Evolutionary conservation across 495 filamentous ascomycete species (phyloP).

Genomic region (Lasiosphaeris hirsuta): DNA sequence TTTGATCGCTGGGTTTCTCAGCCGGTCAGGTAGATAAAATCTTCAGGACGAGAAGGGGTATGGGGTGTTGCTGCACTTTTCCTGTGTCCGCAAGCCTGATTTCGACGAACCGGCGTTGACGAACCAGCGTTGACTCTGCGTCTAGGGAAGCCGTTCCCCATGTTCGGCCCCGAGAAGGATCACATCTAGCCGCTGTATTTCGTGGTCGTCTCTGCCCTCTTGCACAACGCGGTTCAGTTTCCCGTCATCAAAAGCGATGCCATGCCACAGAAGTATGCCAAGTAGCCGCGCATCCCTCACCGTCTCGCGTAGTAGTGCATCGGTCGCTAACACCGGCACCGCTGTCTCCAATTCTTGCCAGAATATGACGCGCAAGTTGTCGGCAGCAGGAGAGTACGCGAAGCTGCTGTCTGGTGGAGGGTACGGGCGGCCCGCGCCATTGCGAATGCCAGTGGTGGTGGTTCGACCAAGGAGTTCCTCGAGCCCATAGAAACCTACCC

Average conservation of each 20-base stretch:
- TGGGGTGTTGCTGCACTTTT: too few relatives aligned
- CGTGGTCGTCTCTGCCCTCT: conserved; percentile 5
- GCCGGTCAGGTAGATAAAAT: too few relatives aligned
- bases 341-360: conserved; percentile 40
- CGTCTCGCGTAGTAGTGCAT: conserved; percentile 20
- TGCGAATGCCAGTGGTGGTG: background rate
- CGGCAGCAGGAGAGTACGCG: conserved; percentile 41
- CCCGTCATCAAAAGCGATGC: conserved; percentile 58
- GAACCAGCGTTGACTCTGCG: background rate
- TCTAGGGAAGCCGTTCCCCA: background rate
- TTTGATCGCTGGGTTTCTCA: too few relatives aligned
- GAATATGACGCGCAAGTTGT: conserved; percentile 41
- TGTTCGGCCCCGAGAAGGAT: background rate
- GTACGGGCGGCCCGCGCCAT: conserved; percentile 18
- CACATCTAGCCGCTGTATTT: conserved; percentile 9
- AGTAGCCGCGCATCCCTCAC: conserved; percentile 44
- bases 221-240: conserved; percentile 4
- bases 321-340: conserved; percentile 34
- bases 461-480: conserved; percentile 51
- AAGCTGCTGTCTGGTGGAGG: conserved; percentile 23
- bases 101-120: too few relatives aligned
- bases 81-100: too few relatives aligned
- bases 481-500: conserved; percentile 53
- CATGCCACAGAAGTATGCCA: conserved; percentile 57
- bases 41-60: too few relatives aligned